Conservation (phyloP, 2,329 filamentous ascomycete genomes). For the Penicillium aurantiogriseum region DNA sequence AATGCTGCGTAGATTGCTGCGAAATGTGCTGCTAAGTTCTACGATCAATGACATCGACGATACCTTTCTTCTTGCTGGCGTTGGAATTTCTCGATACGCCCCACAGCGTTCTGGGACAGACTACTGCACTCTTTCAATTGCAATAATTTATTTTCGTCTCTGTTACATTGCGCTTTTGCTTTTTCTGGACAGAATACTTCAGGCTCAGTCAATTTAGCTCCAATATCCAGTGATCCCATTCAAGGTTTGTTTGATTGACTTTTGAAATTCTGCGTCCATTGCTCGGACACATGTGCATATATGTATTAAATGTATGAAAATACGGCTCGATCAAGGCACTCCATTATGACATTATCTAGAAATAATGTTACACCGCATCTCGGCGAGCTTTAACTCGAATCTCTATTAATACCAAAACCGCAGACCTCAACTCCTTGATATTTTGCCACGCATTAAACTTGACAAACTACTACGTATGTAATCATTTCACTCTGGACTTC, state of each 20-base stretch:
- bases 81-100: constrained; percentile 13
- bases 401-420: background rate
- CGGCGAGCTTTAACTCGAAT: background rate
- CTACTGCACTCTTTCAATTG: constrained; percentile 7
- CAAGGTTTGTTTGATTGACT: constrained; percentile 1
- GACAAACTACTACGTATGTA: too few relatives aligned
- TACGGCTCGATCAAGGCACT: background rate
- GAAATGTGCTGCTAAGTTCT: constrained; percentile 38
- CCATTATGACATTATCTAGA: background rate
- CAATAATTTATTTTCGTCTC: background rate
- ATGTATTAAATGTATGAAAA: background rate
- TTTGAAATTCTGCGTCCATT: background rate
- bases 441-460: background rate
- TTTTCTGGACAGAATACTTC: background rate
- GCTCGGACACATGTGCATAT: background rate
- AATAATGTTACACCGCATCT: background rate
- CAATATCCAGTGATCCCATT: background rate
- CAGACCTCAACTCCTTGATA: background rate
- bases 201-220: background rate
- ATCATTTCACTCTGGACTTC: too few relatives aligned
- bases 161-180: background rate
- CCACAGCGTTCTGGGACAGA: constrained; percentile 5
- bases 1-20: constrained; percentile 60
- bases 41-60: constrained; percentile 26
- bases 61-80: constrained; percentile 23